A percentile compares a stretch with the other conserved stretches of the same genome.
These are phyloP conservation scores for Eimeria sp. DNA, from an alignment of 169 alveolate genomes.

Conservation along the genomic window DNA sequence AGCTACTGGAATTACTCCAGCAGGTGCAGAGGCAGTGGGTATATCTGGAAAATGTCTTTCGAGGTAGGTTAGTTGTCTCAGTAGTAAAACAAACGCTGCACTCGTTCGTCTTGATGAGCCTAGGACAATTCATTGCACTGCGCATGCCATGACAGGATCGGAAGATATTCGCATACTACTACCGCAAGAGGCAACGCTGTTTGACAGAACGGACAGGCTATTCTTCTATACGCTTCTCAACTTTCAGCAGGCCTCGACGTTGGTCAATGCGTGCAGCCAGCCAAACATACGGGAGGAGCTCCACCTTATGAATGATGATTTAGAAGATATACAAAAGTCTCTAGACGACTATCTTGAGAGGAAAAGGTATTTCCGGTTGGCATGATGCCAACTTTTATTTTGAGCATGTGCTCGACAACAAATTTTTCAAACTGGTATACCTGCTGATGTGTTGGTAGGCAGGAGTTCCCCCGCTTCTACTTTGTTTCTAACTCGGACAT, in stretches of 20 bases:
- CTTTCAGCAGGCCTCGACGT: slow-evolving; percentile 75
- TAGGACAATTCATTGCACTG: slow-evolving; percentile 94
- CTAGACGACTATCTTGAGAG: slow-evolving; percentile 96
- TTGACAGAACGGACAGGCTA: slow-evolving; percentile 78
- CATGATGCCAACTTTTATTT: no score
- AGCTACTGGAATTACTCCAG: slow-evolving; percentile 84
- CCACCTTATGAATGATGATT: slow-evolving; percentile 77
- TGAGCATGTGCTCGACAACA: neutral
- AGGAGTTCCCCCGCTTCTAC: slow-evolving; percentile 97
- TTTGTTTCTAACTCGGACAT: slow-evolving; percentile 97
- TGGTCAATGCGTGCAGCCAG: slow-evolving; percentile 77
- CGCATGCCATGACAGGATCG: slow-evolving; percentile 80
- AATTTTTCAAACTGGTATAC: neutral
- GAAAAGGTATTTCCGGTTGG: slow-evolving; percentile 88
- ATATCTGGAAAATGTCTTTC: slow-evolving; percentile 88
- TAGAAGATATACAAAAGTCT: slow-evolving; percentile 96
- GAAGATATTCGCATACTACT: slow-evolving; percentile 88
- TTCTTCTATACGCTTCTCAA: slow-evolving; percentile 60
- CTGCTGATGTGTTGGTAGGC: slow-evolving; percentile 40
- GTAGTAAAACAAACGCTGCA: slow-evolving; percentile 96
- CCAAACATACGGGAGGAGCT: slow-evolving; percentile 74
- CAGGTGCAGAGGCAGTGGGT: slow-evolving; percentile 87
- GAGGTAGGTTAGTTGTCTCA: slow-evolving; percentile 87
- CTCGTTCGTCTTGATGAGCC: slow-evolving; percentile 95
- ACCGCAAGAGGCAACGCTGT: slow-evolving; percentile 86